These are phyloP conservation scores for Capniomyces stellatus DNA, from an alignment of 371 early-diverging fungal species.

Conservation along the genomic window DNA sequence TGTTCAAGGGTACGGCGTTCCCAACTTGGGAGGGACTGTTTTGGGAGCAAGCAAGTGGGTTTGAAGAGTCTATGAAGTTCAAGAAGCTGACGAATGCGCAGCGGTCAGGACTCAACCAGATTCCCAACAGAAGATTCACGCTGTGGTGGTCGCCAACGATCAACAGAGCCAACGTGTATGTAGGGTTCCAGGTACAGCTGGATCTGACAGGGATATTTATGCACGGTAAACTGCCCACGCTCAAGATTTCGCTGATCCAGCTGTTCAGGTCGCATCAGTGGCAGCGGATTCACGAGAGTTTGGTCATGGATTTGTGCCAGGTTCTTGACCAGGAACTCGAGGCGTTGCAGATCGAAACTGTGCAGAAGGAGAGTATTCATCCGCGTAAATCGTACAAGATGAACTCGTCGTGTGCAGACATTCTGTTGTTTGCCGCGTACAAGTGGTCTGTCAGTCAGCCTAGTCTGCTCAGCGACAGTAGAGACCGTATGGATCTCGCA, in stretches of 20 bases:
- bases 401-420: slow-evolving; percentile 81
- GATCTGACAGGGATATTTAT: slow-evolving; percentile 98
- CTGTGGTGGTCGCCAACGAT: slow-evolving; percentile 99
- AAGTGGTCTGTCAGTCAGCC: slow-evolving; percentile 95
- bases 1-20: slow-evolving; percentile 95
- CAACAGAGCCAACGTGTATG: slow-evolving; percentile 94
- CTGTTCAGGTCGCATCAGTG: slow-evolving; percentile 99
- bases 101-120: slow-evolving; percentile 92
- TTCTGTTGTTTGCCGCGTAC: slow-evolving; percentile 88
- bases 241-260: slow-evolving; percentile 97
- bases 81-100: slow-evolving; percentile 99
- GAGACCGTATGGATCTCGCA: slow-evolving; percentile 83
- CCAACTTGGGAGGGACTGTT: slow-evolving; percentile 97
- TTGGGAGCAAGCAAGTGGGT: slow-evolving; percentile 74
- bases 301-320: slow-evolving; percentile 85
- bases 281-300: slow-evolving; percentile 97
- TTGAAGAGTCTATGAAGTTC: slow-evolving; percentile 53
- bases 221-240: slow-evolving; percentile 99
- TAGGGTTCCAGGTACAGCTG: slow-evolving; percentile 98
- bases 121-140: slow-evolving; percentile 99
- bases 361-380: slow-evolving; percentile 97
- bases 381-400: slow-evolving; percentile 98
- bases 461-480: slow-evolving; percentile 52
- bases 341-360: slow-evolving; percentile 93
- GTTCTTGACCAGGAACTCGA: slow-evolving; percentile 96